Percentiles rank a stretch among this genome's conserved stretches.
Conservation (phyloP, 306 rosid genomes). For the Senna siamea region DNA sequence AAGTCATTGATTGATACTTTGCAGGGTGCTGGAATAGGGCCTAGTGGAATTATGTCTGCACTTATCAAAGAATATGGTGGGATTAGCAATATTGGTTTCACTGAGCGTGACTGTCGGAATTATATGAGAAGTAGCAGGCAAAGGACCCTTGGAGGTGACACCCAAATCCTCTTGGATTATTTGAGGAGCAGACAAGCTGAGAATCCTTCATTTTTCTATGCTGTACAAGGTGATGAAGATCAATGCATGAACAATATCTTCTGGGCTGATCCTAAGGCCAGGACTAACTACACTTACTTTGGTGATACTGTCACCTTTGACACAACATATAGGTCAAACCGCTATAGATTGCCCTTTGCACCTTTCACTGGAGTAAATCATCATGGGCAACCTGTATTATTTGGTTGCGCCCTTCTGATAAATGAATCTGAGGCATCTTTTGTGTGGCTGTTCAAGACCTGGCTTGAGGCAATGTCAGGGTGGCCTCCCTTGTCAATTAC, state of each 20-base stretch:
- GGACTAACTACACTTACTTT: constrained; percentile 42
- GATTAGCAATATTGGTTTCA: constrained; percentile 44
- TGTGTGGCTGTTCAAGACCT: constrained; percentile 45
- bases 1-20: constrained; percentile 47
- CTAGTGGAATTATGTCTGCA: constrained; percentile 51
- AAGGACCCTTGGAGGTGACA: constrained; percentile 48
- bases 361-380: constrained; percentile 50
- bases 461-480: constrained; percentile 44
- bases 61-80: constrained; percentile 46
- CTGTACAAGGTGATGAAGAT: constrained; percentile 47
- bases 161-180: constrained; percentile 42
- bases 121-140: constrained; percentile 47
- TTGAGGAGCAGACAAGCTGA: constrained; percentile 43
- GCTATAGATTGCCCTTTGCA: constrained; percentile 47
- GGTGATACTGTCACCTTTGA: constrained; percentile 49
- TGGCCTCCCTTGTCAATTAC: constrained; percentile 40
- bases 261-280: constrained; percentile 46
- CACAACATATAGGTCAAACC: constrained; percentile 47
- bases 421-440: constrained; percentile 49
- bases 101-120: constrained; percentile 49
- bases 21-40: constrained; percentile 53
- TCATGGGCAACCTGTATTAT: constrained; percentile 48
- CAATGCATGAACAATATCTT: constrained; percentile 44
- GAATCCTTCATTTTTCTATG: constrained; percentile 41
- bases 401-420: constrained; percentile 44